These are phyloP conservation scores for Leucogyrophana mollusca DNA, from an alignment of 768 basidiomycete species.

Conservation along the genomic window DNA sequence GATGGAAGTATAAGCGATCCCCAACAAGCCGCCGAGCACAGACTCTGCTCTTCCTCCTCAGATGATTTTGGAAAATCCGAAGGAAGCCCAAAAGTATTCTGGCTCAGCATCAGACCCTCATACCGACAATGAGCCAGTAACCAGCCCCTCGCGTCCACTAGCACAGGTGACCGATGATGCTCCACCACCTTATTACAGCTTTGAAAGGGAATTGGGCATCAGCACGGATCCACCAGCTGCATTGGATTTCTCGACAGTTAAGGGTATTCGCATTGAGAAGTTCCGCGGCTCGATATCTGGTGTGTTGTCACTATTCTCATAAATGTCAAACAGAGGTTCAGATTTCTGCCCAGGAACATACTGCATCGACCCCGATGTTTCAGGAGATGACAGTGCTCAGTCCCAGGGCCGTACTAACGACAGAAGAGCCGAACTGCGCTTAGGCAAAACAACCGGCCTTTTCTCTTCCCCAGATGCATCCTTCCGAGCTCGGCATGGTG, in stretches of 20 bases:
- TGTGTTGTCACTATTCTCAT: conserved; percentile 6
- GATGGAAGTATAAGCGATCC: too few relatives aligned
- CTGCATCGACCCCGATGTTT: conserved; percentile 37
- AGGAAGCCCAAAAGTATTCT: background rate
- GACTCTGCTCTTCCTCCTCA: too few relatives aligned
- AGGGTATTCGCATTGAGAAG: conserved; percentile 1
- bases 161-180: too few relatives aligned
- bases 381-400: conserved; percentile 20
- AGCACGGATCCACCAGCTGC: too few relatives aligned
- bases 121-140: too few relatives aligned
- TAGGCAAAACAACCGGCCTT: conserved; percentile 17
- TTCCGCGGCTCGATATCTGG: conserved; percentile 32
- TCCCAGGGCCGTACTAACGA: conserved; percentile 1
- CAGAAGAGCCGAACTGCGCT: conserved; percentile 19
- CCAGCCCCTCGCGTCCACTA: too few relatives aligned
- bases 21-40: too few relatives aligned
- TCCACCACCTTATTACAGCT: too few relatives aligned
- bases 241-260: background rate
- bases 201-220: too few relatives aligned
- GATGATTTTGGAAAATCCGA: too few relatives aligned
- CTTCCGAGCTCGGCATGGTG: conserved; percentile 41
- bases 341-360: conserved; percentile 34
- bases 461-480: conserved; percentile 26
- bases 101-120: conserved; percentile 14
- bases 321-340: too few relatives aligned